Base-by-base conservation (phyloP, 176 grass and related monocot genomes). In the sorghum (Sorghum bicolor) region DNA sequence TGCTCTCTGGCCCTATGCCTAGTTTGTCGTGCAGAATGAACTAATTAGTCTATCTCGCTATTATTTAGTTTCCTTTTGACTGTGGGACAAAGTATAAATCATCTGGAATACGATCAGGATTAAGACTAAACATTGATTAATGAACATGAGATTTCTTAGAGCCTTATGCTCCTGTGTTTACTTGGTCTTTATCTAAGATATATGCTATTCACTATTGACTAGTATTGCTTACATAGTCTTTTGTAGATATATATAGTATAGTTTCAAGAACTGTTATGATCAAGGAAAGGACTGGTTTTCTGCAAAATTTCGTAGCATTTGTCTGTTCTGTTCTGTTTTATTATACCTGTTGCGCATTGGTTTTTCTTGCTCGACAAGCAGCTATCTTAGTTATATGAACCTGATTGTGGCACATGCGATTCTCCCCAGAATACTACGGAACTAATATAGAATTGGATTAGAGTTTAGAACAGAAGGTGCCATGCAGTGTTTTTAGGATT, bases 261-360 rank as follows among this genome's bases (percentile, higher is more conserved):
- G 67, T 81, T 85, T 58, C 38, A 76, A 53, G 12, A 76, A 69
- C 50, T 38, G 8, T 75, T 48, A 60, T 67, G 16, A 15, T 44
- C 3, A 34, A 61, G 25, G 38, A 82, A 82, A 55, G 12, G 20
- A 20, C 43, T 55, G 43, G 4, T 58, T 72, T 75, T 37, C 20
- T 61, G 17, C 40, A 50, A 39, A 77, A 25, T 75, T 29, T 43
- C 26, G 2, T 68, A 70, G 14, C 45, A 60, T 65, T 70, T 73
- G 39, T 45, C 31, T 75, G 5, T 78, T 67, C 55, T 19, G 57
- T 19, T 82, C 68, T 77, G 55, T 78, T 74, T 57, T 43, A 74
- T 58, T 60, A 40, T 74, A 40, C 67, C 33, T 72, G 33, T 67
- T 82, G 57, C 28, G 3, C 24, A 25, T 48, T 90, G 57, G 8